Evolutionary conservation across 495 filamentous ascomycete species (phyloP).

Genomic region (Trichoderma virens): DNA sequence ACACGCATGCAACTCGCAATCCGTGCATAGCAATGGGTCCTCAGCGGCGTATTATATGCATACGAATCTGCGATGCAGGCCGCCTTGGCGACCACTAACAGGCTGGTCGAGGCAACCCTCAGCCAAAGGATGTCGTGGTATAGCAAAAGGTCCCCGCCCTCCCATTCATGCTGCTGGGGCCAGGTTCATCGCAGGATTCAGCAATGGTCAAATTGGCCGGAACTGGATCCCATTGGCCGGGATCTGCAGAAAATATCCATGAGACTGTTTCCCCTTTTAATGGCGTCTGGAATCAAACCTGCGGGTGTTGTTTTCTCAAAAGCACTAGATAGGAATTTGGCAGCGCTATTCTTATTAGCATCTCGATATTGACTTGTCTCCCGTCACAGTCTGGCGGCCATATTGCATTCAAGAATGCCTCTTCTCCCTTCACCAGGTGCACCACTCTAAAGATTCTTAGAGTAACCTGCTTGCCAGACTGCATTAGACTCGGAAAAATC

Average conservation of each 20-base stretch:
- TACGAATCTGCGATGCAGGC: not conserved
- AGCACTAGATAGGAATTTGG: not conserved
- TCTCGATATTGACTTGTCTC: not conserved
- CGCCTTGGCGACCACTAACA: not conserved
- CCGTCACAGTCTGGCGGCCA: not conserved
- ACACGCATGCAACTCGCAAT: not conserved
- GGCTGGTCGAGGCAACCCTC: not conserved
- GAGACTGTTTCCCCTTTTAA: not conserved
- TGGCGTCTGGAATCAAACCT: not conserved
- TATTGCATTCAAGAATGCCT: not conserved
- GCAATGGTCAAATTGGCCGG: not conserved
- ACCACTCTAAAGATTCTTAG: not conserved
- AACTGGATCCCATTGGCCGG: slow-evolving; percentile 2
- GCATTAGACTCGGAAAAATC: too few species aligned
- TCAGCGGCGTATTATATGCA: not conserved
- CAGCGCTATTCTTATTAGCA: not conserved
- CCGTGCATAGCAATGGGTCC: not conserved
- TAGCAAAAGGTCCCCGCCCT: not conserved
- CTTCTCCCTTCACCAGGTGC: not conserved
- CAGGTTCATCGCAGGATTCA: not conserved
- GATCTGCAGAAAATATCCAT: not conserved
- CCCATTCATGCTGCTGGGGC: not conserved
- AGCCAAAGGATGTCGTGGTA: not conserved
- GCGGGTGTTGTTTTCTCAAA: not conserved
- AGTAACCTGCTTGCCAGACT: too few species aligned